Evolutionary conservation across 2,329 filamentous ascomycete genomes (phyloP).

Genomic region (Fusarium decemcellulare): DNA sequence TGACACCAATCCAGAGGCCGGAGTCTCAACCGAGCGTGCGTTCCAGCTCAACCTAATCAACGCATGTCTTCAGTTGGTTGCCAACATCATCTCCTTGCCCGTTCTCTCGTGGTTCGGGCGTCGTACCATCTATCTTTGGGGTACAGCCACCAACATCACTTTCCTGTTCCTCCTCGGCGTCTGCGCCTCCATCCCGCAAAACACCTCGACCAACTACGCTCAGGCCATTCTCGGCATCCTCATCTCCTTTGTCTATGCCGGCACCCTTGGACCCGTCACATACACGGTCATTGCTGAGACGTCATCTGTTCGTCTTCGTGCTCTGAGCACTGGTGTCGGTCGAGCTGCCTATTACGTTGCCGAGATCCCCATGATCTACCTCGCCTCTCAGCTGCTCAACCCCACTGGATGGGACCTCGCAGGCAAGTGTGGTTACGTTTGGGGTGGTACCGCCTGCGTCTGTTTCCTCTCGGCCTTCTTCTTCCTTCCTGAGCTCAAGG

Average conservation of each 20-base stretch:
- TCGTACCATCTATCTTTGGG: slow-evolving; percentile 74
- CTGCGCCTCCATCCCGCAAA: slow-evolving; percentile 63
- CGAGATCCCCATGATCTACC: slow-evolving; percentile 76
- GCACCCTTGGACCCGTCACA: slow-evolving; percentile 72
- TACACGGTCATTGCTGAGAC: slow-evolving; percentile 78
- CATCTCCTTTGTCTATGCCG: slow-evolving; percentile 73
- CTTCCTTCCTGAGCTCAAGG: slow-evolving; percentile 68
- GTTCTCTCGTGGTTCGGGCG: slow-evolving; percentile 74
- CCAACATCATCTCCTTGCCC: slow-evolving; percentile 76
- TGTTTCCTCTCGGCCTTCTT: slow-evolving; percentile 66
- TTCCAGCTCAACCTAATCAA: slow-evolving; percentile 75
- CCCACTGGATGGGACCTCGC: slow-evolving; percentile 60
- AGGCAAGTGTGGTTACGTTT: slow-evolving; percentile 71
- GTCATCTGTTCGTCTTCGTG: slow-evolving; percentile 72
- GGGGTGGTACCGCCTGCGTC: slow-evolving; percentile 69
- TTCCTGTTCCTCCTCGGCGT: slow-evolving; percentile 72
- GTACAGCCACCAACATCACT: slow-evolving; percentile 64
- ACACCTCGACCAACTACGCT: slow-evolving; percentile 62
- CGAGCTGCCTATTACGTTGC: slow-evolving; percentile 74
- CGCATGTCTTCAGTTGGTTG: slow-evolving; percentile 71
- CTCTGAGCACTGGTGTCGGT: slow-evolving; percentile 74
- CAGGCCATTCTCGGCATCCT: slow-evolving; percentile 75
- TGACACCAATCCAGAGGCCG: slow-evolving; percentile 65
- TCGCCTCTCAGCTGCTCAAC: slow-evolving; percentile 72
- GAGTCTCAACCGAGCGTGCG: slow-evolving; percentile 64